Evolutionary conservation across 208 protist species (phyloP).

Genomic region (Crithidia fasciculata): DNA sequence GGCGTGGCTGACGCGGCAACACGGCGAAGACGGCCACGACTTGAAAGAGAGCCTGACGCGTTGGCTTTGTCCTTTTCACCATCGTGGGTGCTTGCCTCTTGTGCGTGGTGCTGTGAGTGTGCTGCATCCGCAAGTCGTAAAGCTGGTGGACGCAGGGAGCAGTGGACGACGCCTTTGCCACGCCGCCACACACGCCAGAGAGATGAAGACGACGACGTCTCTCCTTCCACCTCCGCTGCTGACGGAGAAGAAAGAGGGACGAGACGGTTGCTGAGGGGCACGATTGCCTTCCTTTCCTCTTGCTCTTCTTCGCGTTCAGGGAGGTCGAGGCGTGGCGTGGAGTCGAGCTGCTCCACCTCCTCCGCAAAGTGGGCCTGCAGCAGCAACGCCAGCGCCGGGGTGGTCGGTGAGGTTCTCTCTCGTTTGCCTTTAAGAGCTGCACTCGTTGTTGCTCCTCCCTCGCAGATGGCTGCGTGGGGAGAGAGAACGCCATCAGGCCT

Average conservation of each 20-base stretch:
- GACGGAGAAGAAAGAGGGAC: background rate
- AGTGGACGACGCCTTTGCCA: slow-evolving; percentile 22
- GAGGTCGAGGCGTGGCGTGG: slow-evolving; percentile 21
- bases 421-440: background rate
- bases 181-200: slow-evolving; percentile 19
- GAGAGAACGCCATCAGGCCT: background rate
- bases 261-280: background rate
- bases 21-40: too few relatives aligned
- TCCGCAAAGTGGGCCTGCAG: slow-evolving; percentile 8
- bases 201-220: background rate
- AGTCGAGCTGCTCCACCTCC: slow-evolving; percentile 15
- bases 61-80: too few relatives aligned
- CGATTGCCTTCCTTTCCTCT: background rate
- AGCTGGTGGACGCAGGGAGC: slow-evolving; percentile 10
- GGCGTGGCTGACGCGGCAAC: too few relatives aligned
- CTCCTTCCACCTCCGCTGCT: background rate
- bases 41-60: too few relatives aligned
- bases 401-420: background rate
- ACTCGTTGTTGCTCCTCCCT: too few relatives aligned
- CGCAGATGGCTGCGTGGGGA: background rate
- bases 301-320: background rate
- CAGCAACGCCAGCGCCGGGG: slow-evolving; percentile 10
- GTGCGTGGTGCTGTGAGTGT: background rate
- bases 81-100: background rate
- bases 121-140: slow-evolving; percentile 1